These are phyloP conservation scores for Cryptococcus sp. DNA, from an alignment of 1,284 basidiomycete species.

Conservation along the genomic window DNA sequence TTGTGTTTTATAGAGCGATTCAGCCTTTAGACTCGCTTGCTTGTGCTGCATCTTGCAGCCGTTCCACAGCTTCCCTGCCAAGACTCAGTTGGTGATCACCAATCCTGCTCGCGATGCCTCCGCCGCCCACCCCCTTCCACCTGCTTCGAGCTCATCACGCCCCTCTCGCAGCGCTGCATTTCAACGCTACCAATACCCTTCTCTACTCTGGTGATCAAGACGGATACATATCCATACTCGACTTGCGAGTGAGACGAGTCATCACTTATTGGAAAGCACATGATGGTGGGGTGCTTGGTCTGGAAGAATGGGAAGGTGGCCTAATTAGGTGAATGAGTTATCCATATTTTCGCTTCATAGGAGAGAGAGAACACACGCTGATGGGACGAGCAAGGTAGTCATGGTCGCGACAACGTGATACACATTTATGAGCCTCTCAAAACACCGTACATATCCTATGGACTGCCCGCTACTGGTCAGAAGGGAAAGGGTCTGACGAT, in stretches of 20 bases:
- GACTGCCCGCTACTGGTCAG: conserved; percentile 54
- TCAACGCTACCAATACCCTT: conserved; percentile 70
- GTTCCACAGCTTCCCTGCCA: background rate
- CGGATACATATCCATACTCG: conserved; percentile 70
- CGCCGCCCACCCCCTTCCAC: conserved; percentile 63
- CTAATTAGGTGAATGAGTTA: conserved; percentile 67
- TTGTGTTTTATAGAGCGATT: too few species aligned
- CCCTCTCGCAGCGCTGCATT: conserved; percentile 57
- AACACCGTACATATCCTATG: conserved; percentile 61
- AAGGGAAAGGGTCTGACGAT: conserved; percentile 42
- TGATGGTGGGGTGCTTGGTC: conserved; percentile 67
- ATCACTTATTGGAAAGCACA: conserved; percentile 76
- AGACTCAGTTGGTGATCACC: background rate
- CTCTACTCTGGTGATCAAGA: conserved; percentile 78
- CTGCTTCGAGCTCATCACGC: conserved; percentile 70
- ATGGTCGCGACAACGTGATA: conserved; percentile 72
- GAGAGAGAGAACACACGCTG: conserved; percentile 11
- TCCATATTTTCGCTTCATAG: background rate
- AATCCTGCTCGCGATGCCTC: background rate
- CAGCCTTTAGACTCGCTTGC: too few species aligned
- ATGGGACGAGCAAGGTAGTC: conserved; percentile 57
- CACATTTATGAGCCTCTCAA: conserved; percentile 53
- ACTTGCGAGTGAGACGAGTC: conserved; percentile 68
- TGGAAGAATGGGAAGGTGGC: conserved; percentile 67
- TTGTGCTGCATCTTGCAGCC: too few species aligned